phyloP scores from a whole-genome alignment of 441 rosid species.

The Capsella rubella region DNA sequence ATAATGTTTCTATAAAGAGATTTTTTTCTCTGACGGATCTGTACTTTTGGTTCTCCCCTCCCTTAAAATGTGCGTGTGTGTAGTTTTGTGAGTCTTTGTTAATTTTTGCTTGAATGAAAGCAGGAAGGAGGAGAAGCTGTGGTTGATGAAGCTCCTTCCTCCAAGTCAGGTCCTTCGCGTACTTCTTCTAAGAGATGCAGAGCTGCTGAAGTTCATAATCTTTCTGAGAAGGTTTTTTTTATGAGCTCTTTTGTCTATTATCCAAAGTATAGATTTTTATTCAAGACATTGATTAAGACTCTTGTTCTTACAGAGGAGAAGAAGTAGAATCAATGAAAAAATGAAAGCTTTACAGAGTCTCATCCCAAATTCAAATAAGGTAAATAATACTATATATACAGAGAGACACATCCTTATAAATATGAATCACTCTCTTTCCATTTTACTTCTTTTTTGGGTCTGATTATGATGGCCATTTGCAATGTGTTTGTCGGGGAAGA shows the following conservation, averaged over 20 bases:
- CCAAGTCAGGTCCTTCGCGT: slow-evolving; percentile 52
- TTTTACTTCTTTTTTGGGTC: background rate
- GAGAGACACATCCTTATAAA: background rate
- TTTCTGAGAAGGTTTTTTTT: slow-evolving; percentile 68
- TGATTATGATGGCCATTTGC: background rate
- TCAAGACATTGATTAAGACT: background rate
- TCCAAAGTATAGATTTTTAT: background rate
- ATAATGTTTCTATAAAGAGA: background rate
- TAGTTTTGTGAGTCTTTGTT: background rate
- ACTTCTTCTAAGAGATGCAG: slow-evolving; percentile 71
- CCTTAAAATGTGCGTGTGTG: background rate
- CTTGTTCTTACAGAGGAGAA: slow-evolving; percentile 60
- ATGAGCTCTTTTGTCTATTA: no score
- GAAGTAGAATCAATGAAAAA: slow-evolving; percentile 79
- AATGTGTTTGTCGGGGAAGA: slow-evolving; percentile 47
- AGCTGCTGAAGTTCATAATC: slow-evolving; percentile 79
- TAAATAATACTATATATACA: background rate
- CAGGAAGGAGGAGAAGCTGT: slow-evolving; percentile 75
- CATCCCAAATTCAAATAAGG: slow-evolving; percentile 79
- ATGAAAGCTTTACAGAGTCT: slow-evolving; percentile 78
- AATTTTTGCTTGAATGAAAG: slow-evolving; percentile 1
- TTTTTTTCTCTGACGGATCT: slow-evolving; percentile 34
- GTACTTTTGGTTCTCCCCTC: background rate
- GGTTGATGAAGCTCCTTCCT: slow-evolving; percentile 55
- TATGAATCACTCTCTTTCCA: background rate